Base-by-base conservation (phyloP, 2,329 filamentous ascomycete species). In the Fusarium virguliforme region DNA sequence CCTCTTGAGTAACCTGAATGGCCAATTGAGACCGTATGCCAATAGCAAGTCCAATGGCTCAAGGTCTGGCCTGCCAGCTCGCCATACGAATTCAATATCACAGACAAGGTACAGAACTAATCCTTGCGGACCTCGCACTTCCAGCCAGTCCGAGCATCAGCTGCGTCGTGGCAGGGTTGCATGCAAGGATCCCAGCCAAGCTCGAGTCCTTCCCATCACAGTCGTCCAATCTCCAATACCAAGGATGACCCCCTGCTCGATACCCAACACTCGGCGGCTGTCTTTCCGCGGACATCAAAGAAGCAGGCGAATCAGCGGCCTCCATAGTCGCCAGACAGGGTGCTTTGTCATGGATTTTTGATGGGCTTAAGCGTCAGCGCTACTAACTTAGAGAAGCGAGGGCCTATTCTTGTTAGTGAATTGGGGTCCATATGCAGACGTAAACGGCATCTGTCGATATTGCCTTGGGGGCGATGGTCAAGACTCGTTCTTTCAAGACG, bases 161-260 rank as follows among this genome's bases (percentile, higher is more conserved):
- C 43, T n/a, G 28, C 28, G 5, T 30, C 28, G 28, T 9, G n/a
- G 7, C n/a, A 54, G 28, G 43, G 22, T 53, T 13, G 28, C 28
- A 51, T 24, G 28, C 60, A 63, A 63, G 60, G 54, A 35, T 59
- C 18, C 34, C 24, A 4, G 18, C 41, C 56, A 24, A 37, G 41
- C 56, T 35, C 32, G 56, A 24, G 32, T 15, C 18, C 18, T 59
- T 48, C 55, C 56, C 26, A 15, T 18, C 41, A 26, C 22, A 35
- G 40, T 34, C 34, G 40, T 37, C 35, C 24, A 34, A 50, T 28
- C 18, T 35, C 40, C 22, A 48, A 48, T 4, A 35, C 48, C 56
- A 59, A 37, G 56, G 56, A 37, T 59, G 13, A 2, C 15, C 24
- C 56, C 56, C 10, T 59, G 56, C 13, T 48, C 41, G 24, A 46